Conservation (phyloP, 2,329 filamentous ascomycete genomes). For the Didymella segeticola region DNA sequence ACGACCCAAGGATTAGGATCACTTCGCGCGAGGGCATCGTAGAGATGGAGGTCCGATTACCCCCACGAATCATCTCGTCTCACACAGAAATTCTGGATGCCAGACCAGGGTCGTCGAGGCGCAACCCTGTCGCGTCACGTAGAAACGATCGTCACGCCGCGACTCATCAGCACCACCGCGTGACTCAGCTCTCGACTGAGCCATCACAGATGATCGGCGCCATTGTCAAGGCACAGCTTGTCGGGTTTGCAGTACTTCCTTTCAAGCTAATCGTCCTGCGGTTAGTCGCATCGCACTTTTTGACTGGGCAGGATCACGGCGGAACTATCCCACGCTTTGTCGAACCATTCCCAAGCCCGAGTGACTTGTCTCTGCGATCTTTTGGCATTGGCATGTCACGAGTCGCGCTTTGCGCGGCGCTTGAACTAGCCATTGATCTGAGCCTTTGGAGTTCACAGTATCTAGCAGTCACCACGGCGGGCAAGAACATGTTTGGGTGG, state of each 20-base stretch:
- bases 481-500: slow-evolving; percentile 44
- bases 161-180: slow-evolving; percentile 36
- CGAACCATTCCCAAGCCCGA: slow-evolving; percentile 12
- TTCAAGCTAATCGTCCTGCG: slow-evolving; percentile 40
- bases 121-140: slow-evolving; percentile 12
- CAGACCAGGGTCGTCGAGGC: slow-evolving; percentile 14
- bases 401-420: slow-evolving; percentile 40
- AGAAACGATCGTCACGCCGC: slow-evolving; percentile 2
- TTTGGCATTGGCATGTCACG: slow-evolving; percentile 38
- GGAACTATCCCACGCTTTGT: slow-evolving; percentile 15
- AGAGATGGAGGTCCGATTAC: slow-evolving; percentile 49
- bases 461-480: slow-evolving; percentile 35
- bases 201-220: slow-evolving; percentile 43
- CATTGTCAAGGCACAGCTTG: slow-evolving; percentile 41
- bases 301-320: slow-evolving; percentile 18
- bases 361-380: slow-evolving; percentile 24
- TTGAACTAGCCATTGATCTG: slow-evolving; percentile 45
- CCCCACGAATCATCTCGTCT: slow-evolving; percentile 39
- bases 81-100: slow-evolving; percentile 34
- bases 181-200: slow-evolving; percentile 45
- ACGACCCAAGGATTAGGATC: slow-evolving; percentile 48
- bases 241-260: slow-evolving; percentile 40
- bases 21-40: slow-evolving; percentile 48
- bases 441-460: slow-evolving; percentile 45
- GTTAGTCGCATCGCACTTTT: slow-evolving; percentile 41